Evolutionary conservation across 129 eudicot genomes (phyloP).

Genomic region (Rutidosis leptorrhynchoides): DNA sequence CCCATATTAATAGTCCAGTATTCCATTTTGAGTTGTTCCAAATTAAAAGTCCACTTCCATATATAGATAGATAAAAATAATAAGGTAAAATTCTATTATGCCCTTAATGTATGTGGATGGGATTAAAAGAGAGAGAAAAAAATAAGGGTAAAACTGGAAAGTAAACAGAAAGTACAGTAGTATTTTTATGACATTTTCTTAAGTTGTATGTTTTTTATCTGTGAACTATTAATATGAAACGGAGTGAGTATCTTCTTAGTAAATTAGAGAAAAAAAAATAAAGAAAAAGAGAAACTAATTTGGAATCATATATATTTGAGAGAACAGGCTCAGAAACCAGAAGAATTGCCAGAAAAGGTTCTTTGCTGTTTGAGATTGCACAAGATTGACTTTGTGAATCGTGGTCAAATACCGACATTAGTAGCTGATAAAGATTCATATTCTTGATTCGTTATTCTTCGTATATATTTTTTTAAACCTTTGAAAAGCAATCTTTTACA

Average conservation of each 20-base stretch:
- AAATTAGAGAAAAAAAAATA: slow-evolving; percentile 5
- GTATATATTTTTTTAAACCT: slow-evolving; percentile 8
- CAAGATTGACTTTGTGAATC: slow-evolving; percentile 82
- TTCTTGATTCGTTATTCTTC: slow-evolving; percentile 22
- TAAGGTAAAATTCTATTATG: no score
- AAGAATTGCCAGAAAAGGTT: slow-evolving; percentile 77
- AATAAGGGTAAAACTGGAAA: no score
- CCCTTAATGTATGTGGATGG: no score
- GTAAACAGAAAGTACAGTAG: no score
- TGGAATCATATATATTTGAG: background rate
- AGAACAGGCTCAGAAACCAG: slow-evolving; percentile 81
- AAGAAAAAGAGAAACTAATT: slow-evolving; percentile 1
- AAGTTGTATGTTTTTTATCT: no score
- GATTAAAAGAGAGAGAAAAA: no score
- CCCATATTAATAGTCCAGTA: no score
- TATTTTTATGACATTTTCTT: no score
- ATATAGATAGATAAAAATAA: no score
- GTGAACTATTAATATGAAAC: no score
- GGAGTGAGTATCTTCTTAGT: background rate
- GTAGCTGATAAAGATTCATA: slow-evolving; percentile 47
- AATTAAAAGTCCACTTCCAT: no score
- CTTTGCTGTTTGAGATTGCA: slow-evolving; percentile 77
- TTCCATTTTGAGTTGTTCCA: no score
- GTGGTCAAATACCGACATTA: slow-evolving; percentile 78
- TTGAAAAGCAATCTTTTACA: slow-evolving; percentile 9